Evolutionary conservation across 192 early-diverging fungal genomes (phyloP).

Genomic region (Gonapodya prolifera): DNA sequence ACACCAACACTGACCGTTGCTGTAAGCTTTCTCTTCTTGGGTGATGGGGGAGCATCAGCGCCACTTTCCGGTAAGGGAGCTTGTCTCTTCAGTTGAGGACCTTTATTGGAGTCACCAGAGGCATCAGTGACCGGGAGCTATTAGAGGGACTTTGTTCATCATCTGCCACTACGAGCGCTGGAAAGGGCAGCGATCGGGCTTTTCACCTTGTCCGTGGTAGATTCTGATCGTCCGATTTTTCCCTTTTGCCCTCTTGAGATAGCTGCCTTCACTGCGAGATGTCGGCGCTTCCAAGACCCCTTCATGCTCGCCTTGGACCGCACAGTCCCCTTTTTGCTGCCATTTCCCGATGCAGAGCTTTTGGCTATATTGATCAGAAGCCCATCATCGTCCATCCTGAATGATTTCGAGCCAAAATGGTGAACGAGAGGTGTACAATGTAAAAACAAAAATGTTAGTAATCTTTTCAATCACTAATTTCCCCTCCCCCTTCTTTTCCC

Average conservation of each 20-base stretch:
- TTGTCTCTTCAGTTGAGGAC: too few species aligned
- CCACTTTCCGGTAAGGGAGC: too few species aligned
- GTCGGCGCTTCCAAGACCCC: conserved; percentile 18
- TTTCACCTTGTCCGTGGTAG: neutral
- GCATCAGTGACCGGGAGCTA: too few species aligned
- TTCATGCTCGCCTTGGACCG: conserved; percentile 11
- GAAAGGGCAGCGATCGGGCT: neutral
- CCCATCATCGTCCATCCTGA: conserved; percentile 53
- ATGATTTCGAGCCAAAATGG: too few species aligned
- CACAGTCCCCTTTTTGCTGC: neutral
- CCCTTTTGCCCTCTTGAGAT: conserved; percentile 49
- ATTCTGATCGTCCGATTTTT: neutral
- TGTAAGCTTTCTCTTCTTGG: neutral
- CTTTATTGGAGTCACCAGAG: too few species aligned
- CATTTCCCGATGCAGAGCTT: conserved; percentile 9
- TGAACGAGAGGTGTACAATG: too few species aligned
- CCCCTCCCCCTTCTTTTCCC: too few species aligned
- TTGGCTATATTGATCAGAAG: conserved; percentile 51
- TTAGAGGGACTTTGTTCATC: too few species aligned
- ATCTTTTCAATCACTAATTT: too few species aligned
- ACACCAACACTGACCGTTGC: neutral
- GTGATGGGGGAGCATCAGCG: too few species aligned
- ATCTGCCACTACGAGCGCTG: neutral
- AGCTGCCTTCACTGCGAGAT: conserved; percentile 47
- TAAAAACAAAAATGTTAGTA: too few species aligned